A percentile compares a stretch with the other conserved stretches of the same genome.
These are phyloP conservation scores for Fusarium stilboides DNA, from an alignment of 2,329 filamentous ascomycete genomes.

Conservation along the genomic window DNA sequence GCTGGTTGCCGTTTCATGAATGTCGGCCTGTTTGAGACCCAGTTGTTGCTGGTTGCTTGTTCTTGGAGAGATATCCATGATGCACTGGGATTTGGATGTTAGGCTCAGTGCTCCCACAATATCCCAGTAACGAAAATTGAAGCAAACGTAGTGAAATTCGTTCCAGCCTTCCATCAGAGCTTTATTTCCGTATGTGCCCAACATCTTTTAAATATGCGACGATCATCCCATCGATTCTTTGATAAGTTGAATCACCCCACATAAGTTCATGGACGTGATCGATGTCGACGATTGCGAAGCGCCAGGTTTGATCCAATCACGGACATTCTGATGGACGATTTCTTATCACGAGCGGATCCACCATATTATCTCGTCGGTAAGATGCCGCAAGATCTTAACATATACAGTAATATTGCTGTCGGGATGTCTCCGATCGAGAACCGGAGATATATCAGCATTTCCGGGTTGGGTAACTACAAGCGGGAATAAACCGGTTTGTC, in stretches of 20 bases:
- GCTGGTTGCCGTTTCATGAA: not conserved
- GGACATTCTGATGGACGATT: not conserved
- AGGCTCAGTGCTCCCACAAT: not conserved
- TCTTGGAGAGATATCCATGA: not conserved
- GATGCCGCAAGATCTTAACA: not conserved
- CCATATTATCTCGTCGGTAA: not conserved
- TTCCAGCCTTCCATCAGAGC: not conserved
- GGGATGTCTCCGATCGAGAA: not conserved
- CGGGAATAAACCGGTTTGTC: slow-evolving; percentile 9
- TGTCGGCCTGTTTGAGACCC: not conserved
- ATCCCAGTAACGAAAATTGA: not conserved
- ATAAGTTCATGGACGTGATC: not conserved
- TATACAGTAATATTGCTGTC: not conserved
- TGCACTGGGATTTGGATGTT: not conserved
- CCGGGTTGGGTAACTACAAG: not conserved
- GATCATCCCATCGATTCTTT: not conserved
- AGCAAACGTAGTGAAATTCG: not conserved
- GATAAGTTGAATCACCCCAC: not conserved
- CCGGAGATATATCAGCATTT: not conserved
- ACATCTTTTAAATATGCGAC: not conserved
- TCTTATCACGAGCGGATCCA: not conserved
- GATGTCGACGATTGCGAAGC: not conserved
- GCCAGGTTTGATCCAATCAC: not conserved
- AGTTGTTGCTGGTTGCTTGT: not conserved
- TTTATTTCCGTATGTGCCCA: not conserved